Base-by-base conservation (phyloP, 768 basidiomycete genomes). In the Megacollybia marginata region DNA sequence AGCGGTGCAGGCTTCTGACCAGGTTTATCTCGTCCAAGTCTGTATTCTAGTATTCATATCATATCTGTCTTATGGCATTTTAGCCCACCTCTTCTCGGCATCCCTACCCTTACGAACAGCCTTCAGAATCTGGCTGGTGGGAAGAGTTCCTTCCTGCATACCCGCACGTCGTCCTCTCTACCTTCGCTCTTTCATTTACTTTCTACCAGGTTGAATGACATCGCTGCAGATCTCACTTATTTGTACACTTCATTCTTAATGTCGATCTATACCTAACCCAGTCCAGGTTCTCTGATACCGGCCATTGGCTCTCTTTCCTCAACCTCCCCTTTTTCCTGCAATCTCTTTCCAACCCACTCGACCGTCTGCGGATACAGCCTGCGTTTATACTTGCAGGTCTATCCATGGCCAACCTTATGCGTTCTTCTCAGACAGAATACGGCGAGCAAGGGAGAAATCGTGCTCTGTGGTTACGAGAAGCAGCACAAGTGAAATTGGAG, bases 381-480 rank as follows among this genome's bases (percentile, higher is more conserved):
- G 73, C 86, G 0, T 77, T 91, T 50, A 73, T 90, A 43, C 72
- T 82, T 31, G 74, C 87, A 2, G 75, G 73, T 7, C 69, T 90
- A 32, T 88, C 88, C 1, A 71, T 90, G 68, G 77, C 85, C 0
- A 80, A 71, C 33, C 70, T 91, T 11, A 81, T 88, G 75, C 76
- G 77, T 54, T 88, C 87, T 1, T 88, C 86, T 59, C 79, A 83
- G 56, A 59, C 78, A 38, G 85, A 83, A 56, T 65, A 70, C 12
- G 77, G 83, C 8, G 60, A 63, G 2, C 55, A 58, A 4, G 86
- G 87, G 5, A 72, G 85, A 40, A 64, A 64, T 10, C 72, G 74
- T n/a, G 85, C 88, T 0, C 59, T 82, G 28, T 70, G 70, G 62
- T 66, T 85, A 15, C 75, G 78, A 1, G 72, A 77, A 42, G 69